Base-by-base conservation (phyloP, 257 asterid species). In the Paulownia fortunei region DNA sequence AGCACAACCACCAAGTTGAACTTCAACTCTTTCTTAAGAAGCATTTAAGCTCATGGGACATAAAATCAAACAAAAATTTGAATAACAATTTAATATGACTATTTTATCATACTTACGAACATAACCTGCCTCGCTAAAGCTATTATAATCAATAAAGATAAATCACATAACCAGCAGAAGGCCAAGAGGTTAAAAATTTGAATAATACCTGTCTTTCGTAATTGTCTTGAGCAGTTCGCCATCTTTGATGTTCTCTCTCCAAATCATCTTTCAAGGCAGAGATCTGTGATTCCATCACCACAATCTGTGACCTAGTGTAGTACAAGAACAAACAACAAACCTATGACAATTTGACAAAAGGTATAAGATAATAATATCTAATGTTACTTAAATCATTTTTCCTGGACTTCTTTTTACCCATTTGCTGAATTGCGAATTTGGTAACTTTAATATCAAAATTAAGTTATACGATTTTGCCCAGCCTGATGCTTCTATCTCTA, bases 121-220 rank as follows among this genome's bases (percentile, higher is more conserved):
- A 7, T 19, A 13, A 54, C 19, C 32, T 23, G 10, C 58, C 18
- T 41, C 46, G n/a, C n/a, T n/a, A n/a, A n/a, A n/a, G 24, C 37
- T 32, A 62, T 55, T 21, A 27, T 11, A 21, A 56, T 30, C 2
- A 36, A 18, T 24, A 60, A 26, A 24, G 59, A 59, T 34, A 46
- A 23, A 24, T 21, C 24, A 42, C 21, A 37, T 26, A 49, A 78
- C 56, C 76, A 73, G 44, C 23, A 68, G 34, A 72, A 42, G 73
- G 46, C 27, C 66, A 37, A 42, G 62, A 51, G 19, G 32, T 13
- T 10, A 16, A 51, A 77, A 21, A 67, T 49, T 4, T 46, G 32
- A 64, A 27, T 26, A 61, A 19, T 65, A 91, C 98, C 98, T 95
- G 99, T 91, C 97, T 86, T 83, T 93, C 97, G 74, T 95, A 95